Evolutionary conservation across 192 early-diverging fungal species (phyloP), one percentile per base, ranked within the genome.

Genomic region (Backusella tuberculispora): DNA sequence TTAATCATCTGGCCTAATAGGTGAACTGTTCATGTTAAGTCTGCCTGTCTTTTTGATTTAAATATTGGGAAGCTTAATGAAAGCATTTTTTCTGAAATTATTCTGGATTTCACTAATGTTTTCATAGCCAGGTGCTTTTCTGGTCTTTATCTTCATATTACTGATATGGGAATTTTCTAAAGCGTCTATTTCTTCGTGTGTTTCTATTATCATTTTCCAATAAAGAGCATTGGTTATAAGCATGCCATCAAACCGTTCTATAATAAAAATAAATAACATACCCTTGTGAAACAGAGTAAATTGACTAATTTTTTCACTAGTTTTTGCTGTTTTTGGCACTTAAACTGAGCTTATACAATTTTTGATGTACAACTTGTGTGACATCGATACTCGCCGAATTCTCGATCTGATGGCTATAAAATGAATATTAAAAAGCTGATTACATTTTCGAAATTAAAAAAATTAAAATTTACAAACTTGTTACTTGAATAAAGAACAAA

Each of bases 291-390:
- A 5, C 63, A 64, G 21, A 64, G 63, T 29, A 26, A 64, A 64
- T 64, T 34, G 63, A 19, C 63, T 64, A 34, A 29, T 29, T 64
- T 64, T 64, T 24, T 64, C 63, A 64, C 63, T 64, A 24, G 24
- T 64, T 64, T 4, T 64, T 24, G 63, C 24, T 64, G 63, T 64
- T 64, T 19, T 64, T 64, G 63, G 63, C 21, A 64, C 6, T 64
- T 64, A 19, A 29, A 64, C 63, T 9, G 63, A 64, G 63, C 63
- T 4, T 29, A 64, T 64, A 37, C 63, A 64, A 64, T 64, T 64
- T 64, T 64, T 64, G n/a, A 64, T 64, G 24, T 64, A 64, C 13
- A 64, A 60, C 37, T 64, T 64, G 63, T 64, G 63, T 64, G 63
- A 24, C 21, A 64, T 64, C 26, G 63, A 64, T 26, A 29, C n/a